Evolutionary conservation across 805 yeast species (phyloP).

Genomic region (Peterozyma xylosa): DNA sequence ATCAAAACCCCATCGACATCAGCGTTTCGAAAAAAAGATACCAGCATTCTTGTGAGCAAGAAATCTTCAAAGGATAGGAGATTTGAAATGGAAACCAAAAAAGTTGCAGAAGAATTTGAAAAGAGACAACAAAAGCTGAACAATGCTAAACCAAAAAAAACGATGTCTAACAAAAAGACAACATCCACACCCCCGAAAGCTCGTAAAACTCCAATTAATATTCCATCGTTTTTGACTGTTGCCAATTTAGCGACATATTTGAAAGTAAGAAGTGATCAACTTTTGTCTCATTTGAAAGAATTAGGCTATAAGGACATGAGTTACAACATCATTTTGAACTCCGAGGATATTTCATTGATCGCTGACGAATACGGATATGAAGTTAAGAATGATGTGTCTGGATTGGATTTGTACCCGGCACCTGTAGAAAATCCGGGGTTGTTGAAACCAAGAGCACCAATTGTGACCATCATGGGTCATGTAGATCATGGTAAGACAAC

Average conservation of each 20-base stretch:
- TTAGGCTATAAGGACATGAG: slow-evolving; percentile 71
- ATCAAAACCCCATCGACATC: neutral
- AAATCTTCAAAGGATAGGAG: no score
- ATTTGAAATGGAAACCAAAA: neutral
- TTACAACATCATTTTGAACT: slow-evolving; percentile 75
- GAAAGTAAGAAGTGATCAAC: slow-evolving; percentile 52
- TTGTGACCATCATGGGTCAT: slow-evolving; percentile 97
- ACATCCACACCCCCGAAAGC: neutral
- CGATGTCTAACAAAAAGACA: neutral
- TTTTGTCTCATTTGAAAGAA: slow-evolving; percentile 48
- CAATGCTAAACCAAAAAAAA: neutral
- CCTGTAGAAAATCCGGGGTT: slow-evolving; percentile 39
- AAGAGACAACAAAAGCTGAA: neutral
- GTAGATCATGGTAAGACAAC: slow-evolving; percentile 99
- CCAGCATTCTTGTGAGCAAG: no score
- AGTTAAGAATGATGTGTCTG: slow-evolving; percentile 44
- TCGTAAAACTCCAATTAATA: slow-evolving; percentile 17
- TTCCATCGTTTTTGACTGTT: slow-evolving; percentile 77
- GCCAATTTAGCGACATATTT: slow-evolving; percentile 71
- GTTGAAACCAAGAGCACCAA: slow-evolving; percentile 74
- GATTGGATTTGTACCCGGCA: slow-evolving; percentile 53
- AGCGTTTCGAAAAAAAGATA: neutral
- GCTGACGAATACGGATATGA: slow-evolving; percentile 86
- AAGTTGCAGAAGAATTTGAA: slow-evolving; percentile 5
- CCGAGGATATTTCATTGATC: slow-evolving; percentile 77